A percentile compares a stretch with the other conserved stretches of the same genome.
Conservation (phyloP, 192 early-diverging fungal species). For the Gonapodya sp. region DNA sequence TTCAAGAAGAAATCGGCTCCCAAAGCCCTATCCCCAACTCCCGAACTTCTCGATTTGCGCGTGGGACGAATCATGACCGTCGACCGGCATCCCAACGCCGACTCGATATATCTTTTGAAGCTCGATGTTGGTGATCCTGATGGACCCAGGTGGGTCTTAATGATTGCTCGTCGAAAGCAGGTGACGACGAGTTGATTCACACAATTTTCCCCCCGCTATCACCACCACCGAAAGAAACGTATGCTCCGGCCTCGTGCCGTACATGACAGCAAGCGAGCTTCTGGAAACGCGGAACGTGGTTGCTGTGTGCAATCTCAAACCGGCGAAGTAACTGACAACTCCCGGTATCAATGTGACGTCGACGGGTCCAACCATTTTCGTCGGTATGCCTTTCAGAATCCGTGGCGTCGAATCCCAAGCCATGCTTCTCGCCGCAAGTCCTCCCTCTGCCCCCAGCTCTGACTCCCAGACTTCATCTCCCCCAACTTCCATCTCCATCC, state of each 20-base stretch:
- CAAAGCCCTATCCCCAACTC: neutral
- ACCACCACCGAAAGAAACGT: neutral
- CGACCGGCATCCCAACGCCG: neutral
- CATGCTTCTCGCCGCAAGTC: slow-evolving; percentile 5
- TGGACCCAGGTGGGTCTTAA: neutral
- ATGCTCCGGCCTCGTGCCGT: neutral
- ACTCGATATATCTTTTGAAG: neutral
- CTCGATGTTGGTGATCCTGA: neutral
- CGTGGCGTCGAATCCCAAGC: slow-evolving; percentile 8
- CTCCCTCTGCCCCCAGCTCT: neutral
- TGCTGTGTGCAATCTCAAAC: neutral
- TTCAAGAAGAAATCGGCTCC: too few relatives aligned
- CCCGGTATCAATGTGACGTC: too few relatives aligned
- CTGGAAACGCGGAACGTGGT: neutral
- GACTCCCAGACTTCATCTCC: neutral
- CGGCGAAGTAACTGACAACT: too few relatives aligned
- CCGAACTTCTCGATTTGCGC: neutral
- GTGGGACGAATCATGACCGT: neutral
- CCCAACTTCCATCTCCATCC: neutral
- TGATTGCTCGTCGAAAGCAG: neutral
- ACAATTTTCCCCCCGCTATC: neutral
- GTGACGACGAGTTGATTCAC: neutral
- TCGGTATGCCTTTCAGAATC: too few relatives aligned
- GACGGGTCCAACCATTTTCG: too few relatives aligned
- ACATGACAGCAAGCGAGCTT: neutral